Evolutionary conservation across 2,329 filamentous ascomycete genomes (phyloP), one percentile per base, ranked within the genome.

Genomic region (Colletotrichum siamense): DNA sequence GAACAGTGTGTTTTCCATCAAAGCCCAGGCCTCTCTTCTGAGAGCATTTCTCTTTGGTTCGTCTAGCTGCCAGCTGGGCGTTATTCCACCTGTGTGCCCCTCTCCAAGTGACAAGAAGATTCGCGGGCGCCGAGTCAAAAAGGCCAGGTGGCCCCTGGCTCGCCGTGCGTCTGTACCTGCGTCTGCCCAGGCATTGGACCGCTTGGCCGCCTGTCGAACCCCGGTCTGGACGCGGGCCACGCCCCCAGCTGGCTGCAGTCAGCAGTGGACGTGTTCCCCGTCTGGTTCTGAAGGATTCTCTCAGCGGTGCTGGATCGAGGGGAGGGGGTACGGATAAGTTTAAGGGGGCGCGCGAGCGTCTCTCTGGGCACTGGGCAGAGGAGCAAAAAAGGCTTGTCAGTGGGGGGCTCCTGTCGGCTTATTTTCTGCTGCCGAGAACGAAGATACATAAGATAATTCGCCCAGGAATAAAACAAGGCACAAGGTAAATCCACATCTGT

Each of bases 121-220:
- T 30, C 57, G 26, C 24, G 36, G 34, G 57, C 55, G 36, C 55
- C 36, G 57, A 63, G 68, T 24, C 18, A 70, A 49, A 8, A 16
- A 12, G 13, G 26, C 49, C 22, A 49, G 65, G 18, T 24, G 32
- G 34, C 63, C 71, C 28, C 59, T 49, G 39, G n/a, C 44, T 36
- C 59, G 63, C 30, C 18, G 63, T 70, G 70, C 66, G 26, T 71
- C 49, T 69, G 73, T 76, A 76, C 73, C 73, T 76, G 73, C 73
- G 49, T 73, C 70, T 69, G 70, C 39, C 44, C 70, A 49, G 34
- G 39, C 28, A 44, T 69, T 61, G 36, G 24, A 24, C 18, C 32
- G 32, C 34, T 39, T 24, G 39, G 39, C 39, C 39, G 39, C 39
- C 39, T 49, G 39, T 36, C 24, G 22, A 3, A 64, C 18, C 57